These are phyloP conservation scores for Lactarius hengduanensis DNA, from an alignment of 768 basidiomycete species.

Conservation along the genomic window DNA sequence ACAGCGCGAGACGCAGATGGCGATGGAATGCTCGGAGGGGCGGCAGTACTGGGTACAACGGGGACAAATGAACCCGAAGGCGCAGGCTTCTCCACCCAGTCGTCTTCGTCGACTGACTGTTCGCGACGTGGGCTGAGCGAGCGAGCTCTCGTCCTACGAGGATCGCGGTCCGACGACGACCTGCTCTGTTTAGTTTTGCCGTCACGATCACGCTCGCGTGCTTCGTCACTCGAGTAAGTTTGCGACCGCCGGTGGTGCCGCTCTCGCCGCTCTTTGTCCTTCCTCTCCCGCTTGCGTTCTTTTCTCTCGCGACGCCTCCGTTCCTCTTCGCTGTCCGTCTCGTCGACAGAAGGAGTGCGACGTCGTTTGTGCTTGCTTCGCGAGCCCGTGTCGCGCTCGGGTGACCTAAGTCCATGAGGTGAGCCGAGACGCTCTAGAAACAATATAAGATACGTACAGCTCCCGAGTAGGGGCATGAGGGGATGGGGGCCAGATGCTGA, in stretches of 20 bases:
- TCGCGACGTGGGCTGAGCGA: constrained; percentile 26
- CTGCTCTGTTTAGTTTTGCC: constrained; percentile 36
- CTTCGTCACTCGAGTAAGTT: constrained; percentile 34
- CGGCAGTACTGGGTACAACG: constrained; percentile 25
- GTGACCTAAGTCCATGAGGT: constrained; percentile 45
- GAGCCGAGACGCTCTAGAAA: neutral
- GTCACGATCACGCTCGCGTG: constrained; percentile 27
- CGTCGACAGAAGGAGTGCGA: constrained; percentile 46
- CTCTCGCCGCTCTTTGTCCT: constrained; percentile 46
- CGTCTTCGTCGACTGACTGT: constrained; percentile 45
- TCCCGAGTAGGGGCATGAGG: constrained; percentile 64
- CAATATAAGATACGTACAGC: constrained; percentile 43
- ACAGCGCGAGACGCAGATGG: neutral
- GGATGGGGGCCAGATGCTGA: constrained; percentile 80
- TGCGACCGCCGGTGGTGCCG: constrained; percentile 34
- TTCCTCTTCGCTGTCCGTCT: constrained; percentile 53
- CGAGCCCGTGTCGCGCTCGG: constrained; percentile 49
- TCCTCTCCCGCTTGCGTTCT: constrained; percentile 55
- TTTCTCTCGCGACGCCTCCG: constrained; percentile 57
- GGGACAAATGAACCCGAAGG: constrained; percentile 34
- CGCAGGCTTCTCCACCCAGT: constrained; percentile 65
- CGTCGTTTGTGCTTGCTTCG: constrained; percentile 54
- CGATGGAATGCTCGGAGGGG: constrained; percentile 23
- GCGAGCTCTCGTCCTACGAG: constrained; percentile 15
- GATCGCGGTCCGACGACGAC: constrained; percentile 36